Evolutionary conservation across 305 asterid species (phyloP), one percentile per base, ranked within the genome.

Genomic region (Petunia hybrid): DNA sequence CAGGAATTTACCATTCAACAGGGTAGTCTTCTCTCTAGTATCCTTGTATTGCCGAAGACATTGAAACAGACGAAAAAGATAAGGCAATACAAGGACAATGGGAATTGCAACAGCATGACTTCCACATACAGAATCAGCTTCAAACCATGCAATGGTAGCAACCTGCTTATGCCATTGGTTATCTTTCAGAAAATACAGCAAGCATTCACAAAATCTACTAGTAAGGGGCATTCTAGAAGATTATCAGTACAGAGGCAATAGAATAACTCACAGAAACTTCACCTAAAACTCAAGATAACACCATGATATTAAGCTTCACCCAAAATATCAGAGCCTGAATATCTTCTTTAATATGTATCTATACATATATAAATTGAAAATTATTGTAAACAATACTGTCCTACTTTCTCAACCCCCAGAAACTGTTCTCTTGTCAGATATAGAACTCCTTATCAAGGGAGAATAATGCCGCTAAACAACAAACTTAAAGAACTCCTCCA

Each of bases 121-220:
- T 80, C 99, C 99, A 88, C 99, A 95, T 82, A 97, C 90, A 83
- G 99, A 95, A 84, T 95, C 98, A 39, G 99, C 99, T 86, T 97
- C 99, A 90, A 97, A 95, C 99, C 99, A 97, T 69, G 99, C 99
- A 77, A 97, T 97, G 65, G 99, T 93, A 62, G 99, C 99, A 83
- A 95, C 99, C 99, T 97, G 94, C 90, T 88, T 56, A 80, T 41
- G 80, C 60, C 51, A 83, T 63, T 59, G 85, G 84, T 81, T 41
- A 56, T 68, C 74, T 83, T 78, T 82, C 75, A 86, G 69, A 82
- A 75, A 82, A 57, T 81, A 83, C 65, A 85, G 65, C 48, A 74
- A 74, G 79, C 51, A 31, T 73, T 66, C 61, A n/a, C 64, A 70
- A 79, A 43, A 66, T 70, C 57, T 22, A 62, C 63, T 35, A 45